phyloP scores from a whole-genome alignment of 1,284 basidiomycete species.

The Rhodotorula glutinis region DNA sequence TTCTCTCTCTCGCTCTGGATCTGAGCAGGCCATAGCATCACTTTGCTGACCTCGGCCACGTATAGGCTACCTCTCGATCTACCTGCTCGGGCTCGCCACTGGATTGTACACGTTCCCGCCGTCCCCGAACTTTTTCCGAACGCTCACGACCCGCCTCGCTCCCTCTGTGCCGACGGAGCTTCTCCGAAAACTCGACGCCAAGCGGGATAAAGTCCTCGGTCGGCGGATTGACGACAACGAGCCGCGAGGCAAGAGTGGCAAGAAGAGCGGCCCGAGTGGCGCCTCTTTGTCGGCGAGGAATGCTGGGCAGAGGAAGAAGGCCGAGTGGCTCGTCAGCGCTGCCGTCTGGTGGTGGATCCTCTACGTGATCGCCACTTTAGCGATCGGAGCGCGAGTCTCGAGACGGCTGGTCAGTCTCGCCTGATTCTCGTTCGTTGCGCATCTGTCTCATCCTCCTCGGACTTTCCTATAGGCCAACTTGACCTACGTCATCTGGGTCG shows the following conservation, averaged over 20 bases:
- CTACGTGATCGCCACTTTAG: conserved; percentile 52
- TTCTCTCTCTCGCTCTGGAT: background rate
- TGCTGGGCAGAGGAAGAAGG: conserved; percentile 55
- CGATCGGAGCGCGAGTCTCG: conserved; percentile 52
- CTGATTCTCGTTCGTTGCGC: no score
- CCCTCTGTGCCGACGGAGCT: conserved; percentile 11
- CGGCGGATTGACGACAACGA: background rate
- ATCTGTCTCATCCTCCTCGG: background rate
- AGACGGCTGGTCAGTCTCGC: conserved; percentile 58
- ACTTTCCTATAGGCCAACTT: conserved; percentile 66
- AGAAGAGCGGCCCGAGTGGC: background rate
- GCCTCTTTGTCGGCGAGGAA: background rate
- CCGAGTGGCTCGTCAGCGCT: conserved; percentile 72
- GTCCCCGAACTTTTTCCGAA: conserved; percentile 40
- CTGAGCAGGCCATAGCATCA: background rate
- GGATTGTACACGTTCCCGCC: conserved; percentile 72
- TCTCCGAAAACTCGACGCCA: conserved; percentile 34
- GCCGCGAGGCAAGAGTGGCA: no score
- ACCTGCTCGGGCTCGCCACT: conserved; percentile 75
- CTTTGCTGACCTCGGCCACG: background rate
- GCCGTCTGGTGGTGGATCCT: conserved; percentile 72
- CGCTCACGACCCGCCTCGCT: background rate
- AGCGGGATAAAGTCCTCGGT: background rate
- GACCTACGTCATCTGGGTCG: conserved; percentile 83
- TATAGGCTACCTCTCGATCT: conserved; percentile 83